Percentiles rank a stretch among this genome's conserved stretches.
These are phyloP conservation scores for Cytospora mali DNA, from an alignment of 2,329 filamentous ascomycete genomes.

Conservation along the genomic window DNA sequence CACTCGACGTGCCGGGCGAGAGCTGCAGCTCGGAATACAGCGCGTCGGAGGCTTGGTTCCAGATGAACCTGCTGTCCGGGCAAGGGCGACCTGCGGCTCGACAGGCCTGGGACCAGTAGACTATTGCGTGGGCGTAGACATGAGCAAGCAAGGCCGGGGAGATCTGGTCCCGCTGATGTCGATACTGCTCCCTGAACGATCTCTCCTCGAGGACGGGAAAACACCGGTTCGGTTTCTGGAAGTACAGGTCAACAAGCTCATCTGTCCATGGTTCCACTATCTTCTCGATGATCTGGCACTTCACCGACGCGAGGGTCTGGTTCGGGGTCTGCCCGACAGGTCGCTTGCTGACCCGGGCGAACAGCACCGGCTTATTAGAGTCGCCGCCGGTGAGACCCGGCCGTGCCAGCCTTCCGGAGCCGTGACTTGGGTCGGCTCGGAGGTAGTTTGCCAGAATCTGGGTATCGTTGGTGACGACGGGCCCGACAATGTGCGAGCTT, in stretches of 20 bases:
- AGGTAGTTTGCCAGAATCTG: slow-evolving; percentile 64
- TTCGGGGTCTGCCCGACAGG: slow-evolving; percentile 47
- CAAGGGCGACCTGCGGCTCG: slow-evolving; percentile 48
- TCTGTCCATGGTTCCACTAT: slow-evolving; percentile 57
- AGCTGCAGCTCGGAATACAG: slow-evolving; percentile 62
- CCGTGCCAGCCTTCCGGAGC: slow-evolving; percentile 35
- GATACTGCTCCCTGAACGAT: slow-evolving; percentile 53
- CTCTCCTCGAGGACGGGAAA: slow-evolving; percentile 62
- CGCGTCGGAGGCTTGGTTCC: slow-evolving; percentile 63
- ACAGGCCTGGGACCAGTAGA: slow-evolving; percentile 57
- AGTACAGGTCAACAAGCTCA: slow-evolving; percentile 56
- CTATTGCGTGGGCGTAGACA: slow-evolving; percentile 59
- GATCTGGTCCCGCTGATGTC: slow-evolving; percentile 48
- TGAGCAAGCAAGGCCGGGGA: slow-evolving; percentile 60
- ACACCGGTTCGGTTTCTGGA: slow-evolving; percentile 59
- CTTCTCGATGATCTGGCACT: slow-evolving; percentile 60
- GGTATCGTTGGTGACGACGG: slow-evolving; percentile 61
- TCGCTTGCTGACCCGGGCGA: slow-evolving; percentile 49
- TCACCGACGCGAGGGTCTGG: slow-evolving; percentile 45
- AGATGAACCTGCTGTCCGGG: slow-evolving; percentile 62
- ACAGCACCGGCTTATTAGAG: slow-evolving; percentile 48
- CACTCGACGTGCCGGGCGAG: slow-evolving; percentile 59
- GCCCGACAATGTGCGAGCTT: slow-evolving; percentile 58
- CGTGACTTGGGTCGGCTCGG: slow-evolving; percentile 31
- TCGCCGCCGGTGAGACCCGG: slow-evolving; percentile 42